These are phyloP conservation scores for Inga oerstediana DNA, from an alignment of 306 rosid species.

Conservation along the genomic window DNA sequence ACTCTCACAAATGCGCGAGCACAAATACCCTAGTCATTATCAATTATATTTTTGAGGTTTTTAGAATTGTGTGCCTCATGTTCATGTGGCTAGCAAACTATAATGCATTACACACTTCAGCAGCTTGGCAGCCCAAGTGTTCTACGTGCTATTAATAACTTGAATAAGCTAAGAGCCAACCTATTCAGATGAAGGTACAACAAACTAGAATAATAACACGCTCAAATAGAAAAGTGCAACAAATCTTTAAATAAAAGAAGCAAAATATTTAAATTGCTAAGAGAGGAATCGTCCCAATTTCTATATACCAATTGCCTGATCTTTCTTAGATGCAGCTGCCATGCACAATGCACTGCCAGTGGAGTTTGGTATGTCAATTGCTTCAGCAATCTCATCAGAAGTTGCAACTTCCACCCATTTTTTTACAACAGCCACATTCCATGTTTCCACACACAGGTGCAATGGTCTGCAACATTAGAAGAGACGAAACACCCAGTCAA, in stretches of 20 bases:
- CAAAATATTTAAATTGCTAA: background rate
- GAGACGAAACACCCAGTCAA: constrained; percentile 6
- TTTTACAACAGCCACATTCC: constrained; percentile 74
- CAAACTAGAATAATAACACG: background rate
- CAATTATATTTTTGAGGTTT: background rate
- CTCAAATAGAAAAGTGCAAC: background rate
- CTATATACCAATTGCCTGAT: constrained; percentile 66
- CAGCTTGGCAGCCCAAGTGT: background rate
- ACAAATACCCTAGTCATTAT: background rate
- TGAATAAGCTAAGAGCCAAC: background rate
- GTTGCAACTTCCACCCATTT: constrained; percentile 78
- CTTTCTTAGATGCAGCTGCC: constrained; percentile 80
- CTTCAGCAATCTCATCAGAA: constrained; percentile 61
- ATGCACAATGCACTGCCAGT: constrained; percentile 77
- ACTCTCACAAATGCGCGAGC: background rate
- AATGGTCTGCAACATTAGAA: constrained; percentile 57
- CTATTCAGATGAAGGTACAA: background rate
- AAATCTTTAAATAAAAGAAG: background rate
- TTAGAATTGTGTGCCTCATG: background rate
- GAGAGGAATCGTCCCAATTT: background rate
- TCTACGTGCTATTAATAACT: background rate
- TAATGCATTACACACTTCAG: background rate
- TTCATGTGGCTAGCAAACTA: background rate
- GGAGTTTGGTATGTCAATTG: constrained; percentile 63
- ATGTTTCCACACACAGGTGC: constrained; percentile 78